Evolutionary conservation across 2,329 filamentous ascomycete genomes (phyloP).

Genomic region (Myotisia sp.): DNA sequence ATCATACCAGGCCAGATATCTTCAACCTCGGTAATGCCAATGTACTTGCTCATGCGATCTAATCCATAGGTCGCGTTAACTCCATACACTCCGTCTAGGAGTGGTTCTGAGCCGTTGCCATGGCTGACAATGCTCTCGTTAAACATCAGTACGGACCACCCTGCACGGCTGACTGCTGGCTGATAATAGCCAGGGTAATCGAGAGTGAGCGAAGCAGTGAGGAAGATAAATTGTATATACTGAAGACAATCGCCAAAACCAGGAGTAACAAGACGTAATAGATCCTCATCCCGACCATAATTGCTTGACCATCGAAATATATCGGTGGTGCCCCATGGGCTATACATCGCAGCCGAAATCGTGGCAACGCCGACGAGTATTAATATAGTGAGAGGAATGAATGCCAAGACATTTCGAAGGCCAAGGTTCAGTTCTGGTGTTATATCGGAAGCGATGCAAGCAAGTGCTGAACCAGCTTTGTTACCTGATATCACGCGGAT

Average conservation of each 20-base stretch:
- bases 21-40: conserved; percentile 59
- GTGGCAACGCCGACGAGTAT: conserved; percentile 70
- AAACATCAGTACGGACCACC: conserved; percentile 87
- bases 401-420: conserved; percentile 57
- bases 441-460: conserved; percentile 66
- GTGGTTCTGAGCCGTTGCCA: conserved; percentile 48
- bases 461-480: conserved; percentile 46
- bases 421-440: conserved; percentile 64
- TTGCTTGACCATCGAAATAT: conserved; percentile 96
- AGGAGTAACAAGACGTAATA: conserved; percentile 81
- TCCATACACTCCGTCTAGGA: conserved; percentile 77
- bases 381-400: conserved; percentile 64
- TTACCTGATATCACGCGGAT: conserved; percentile 67
- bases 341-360: conserved; percentile 69
- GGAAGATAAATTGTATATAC: conserved; percentile 82
- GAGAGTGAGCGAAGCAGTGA: conserved; percentile 76
- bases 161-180: conserved; percentile 70
- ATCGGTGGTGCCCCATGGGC: conserved; percentile 84
- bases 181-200: conserved; percentile 92
- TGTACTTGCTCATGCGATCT: conserved; percentile 61
- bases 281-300: conserved; percentile 83
- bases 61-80: conserved; percentile 67
- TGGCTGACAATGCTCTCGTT: conserved; percentile 74
- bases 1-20: conserved; percentile 95
- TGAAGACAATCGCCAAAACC: conserved; percentile 94